phyloP scores from a whole-genome alignment of 441 rosid genomes.

The Pelargonium citronellum region DNA sequence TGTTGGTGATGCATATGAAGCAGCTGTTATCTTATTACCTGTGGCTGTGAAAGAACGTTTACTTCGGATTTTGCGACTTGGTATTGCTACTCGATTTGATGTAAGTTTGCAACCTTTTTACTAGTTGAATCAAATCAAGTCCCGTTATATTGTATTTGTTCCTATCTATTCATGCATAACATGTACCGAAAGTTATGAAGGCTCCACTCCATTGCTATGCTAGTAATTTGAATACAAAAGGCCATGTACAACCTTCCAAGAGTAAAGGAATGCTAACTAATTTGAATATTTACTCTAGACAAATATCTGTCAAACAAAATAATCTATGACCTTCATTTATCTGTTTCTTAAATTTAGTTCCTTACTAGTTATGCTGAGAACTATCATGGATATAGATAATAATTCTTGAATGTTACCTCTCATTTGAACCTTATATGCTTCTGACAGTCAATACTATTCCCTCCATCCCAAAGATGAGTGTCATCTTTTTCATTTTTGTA shows the following conservation, averaged over 20 bases:
- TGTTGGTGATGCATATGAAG: conserved; percentile 1
- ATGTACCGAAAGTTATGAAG: background rate
- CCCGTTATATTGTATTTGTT: background rate
- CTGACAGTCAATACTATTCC: background rate
- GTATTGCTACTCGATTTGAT: conserved; percentile 10
- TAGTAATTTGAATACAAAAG: background rate
- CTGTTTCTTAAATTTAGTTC: background rate
- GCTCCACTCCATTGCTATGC: background rate
- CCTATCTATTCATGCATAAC: background rate
- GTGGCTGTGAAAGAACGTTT: conserved; percentile 16
- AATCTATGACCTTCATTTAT: background rate
- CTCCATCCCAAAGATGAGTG: no score
- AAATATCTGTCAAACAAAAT: background rate
- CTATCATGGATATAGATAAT: background rate
- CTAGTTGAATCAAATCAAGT: background rate
- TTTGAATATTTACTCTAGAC: background rate
- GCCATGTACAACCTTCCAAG: background rate
- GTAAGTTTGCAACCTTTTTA: conserved; percentile 5
- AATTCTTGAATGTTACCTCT: background rate
- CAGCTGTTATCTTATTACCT: conserved; percentile 16
- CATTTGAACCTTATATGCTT: background rate
- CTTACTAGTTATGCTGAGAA: background rate
- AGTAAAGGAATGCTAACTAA: background rate
- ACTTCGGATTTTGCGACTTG: conserved; percentile 13
- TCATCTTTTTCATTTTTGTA: no score